A percentile compares a stretch with the other conserved stretches of the same genome.
Evolutionary conservation across 208 protist genomes (phyloP).

Genomic region (Leishmania braziliensis): DNA sequence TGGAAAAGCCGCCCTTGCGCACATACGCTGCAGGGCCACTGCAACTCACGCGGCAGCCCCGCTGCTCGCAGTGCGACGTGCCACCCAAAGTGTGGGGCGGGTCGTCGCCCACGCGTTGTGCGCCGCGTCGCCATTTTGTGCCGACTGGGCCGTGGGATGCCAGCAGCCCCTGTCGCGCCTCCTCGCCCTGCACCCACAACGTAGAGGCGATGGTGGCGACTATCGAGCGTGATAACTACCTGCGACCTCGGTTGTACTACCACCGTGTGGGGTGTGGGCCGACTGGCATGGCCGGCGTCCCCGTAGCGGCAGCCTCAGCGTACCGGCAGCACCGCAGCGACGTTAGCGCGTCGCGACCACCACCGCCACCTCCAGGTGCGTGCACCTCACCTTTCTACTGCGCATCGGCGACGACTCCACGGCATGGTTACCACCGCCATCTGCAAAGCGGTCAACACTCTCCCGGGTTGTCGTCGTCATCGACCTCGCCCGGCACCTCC

Average conservation of each 20-base stretch:
- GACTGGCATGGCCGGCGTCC: constrained; percentile 7
- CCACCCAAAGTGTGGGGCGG: constrained; percentile 6
- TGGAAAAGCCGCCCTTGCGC: background rate
- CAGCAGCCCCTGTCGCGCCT: constrained; percentile 16
- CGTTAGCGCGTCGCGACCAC: background rate
- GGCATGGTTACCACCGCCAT: background rate
- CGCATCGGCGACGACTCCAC: background rate
- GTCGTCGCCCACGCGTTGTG: constrained; percentile 17
- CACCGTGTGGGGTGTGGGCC: constrained; percentile 39
- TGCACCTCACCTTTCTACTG: background rate
- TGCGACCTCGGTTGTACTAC: constrained; percentile 63
- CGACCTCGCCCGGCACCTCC: background rate
- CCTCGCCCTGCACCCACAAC: constrained; percentile 55
- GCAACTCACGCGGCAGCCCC: constrained; percentile 15
- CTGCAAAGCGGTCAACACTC: background rate
- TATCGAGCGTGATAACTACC: constrained; percentile 72
- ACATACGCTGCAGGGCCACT: background rate
- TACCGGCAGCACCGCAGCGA: background rate
- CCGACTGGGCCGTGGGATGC: constrained; percentile 26
- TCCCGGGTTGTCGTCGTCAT: constrained; percentile 23
- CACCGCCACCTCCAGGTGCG: background rate
- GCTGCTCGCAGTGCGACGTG: constrained; percentile 29
- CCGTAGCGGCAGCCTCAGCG: background rate
- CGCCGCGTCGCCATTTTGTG: constrained; percentile 30
- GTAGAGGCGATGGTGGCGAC: constrained; percentile 68